Conservation (phyloP, 2,329 filamentous ascomycete genomes). For the Penicillium sp. region DNA sequence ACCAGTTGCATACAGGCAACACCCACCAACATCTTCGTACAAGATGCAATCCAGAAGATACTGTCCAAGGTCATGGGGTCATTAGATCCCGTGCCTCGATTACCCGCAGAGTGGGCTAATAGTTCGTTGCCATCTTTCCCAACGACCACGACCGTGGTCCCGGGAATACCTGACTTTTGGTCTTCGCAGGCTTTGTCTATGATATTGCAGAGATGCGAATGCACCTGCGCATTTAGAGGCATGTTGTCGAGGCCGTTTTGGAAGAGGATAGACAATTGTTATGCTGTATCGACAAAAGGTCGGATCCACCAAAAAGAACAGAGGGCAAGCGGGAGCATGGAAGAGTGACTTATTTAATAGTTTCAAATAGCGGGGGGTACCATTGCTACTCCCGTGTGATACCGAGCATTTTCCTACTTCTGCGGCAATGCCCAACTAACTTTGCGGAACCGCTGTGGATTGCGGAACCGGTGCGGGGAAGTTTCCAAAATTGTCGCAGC, state of each 20-base stretch:
- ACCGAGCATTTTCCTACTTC: not conserved
- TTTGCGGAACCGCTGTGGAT: conserved; percentile 1
- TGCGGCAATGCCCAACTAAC: not conserved
- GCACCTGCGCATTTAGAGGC: not conserved
- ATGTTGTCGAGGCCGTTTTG: not conserved
- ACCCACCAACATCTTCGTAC: conserved; percentile 47
- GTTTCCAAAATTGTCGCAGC: not conserved
- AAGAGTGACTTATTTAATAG: not conserved
- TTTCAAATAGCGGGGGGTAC: not conserved
- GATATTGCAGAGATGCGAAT: not conserved
- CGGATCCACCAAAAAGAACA: not conserved
- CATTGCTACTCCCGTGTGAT: not conserved
- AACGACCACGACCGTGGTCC: not conserved
- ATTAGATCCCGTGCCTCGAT: conserved; percentile 40
- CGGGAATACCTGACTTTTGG: conserved; percentile 3
- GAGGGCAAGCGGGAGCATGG: not conserved
- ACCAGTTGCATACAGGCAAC: conserved; percentile 51
- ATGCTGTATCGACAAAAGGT: no score
- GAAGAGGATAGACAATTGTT: not conserved
- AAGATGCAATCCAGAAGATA: conserved; percentile 58
- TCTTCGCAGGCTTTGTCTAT: conserved; percentile 13
- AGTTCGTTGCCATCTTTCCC: conserved; percentile 4
- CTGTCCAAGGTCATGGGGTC: conserved; percentile 46
- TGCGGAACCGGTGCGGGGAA: not conserved
- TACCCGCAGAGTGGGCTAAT: conserved; percentile 1